These are phyloP conservation scores for Styphnolobium japonicum DNA, from an alignment of 306 rosid genomes.

Conservation along the genomic window DNA sequence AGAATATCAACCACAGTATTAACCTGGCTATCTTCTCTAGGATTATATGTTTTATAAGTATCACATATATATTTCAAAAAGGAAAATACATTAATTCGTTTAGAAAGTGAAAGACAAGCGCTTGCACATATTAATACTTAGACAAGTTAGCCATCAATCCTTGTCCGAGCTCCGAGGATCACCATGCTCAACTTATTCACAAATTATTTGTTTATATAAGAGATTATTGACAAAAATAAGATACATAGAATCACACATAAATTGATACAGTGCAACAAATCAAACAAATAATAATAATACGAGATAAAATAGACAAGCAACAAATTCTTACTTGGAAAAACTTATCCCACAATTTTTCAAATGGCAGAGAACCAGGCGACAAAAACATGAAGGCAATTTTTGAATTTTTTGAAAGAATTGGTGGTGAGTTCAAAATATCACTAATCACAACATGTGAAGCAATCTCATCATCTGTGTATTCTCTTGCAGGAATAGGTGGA, in stretches of 20 bases:
- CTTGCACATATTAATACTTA: neutral
- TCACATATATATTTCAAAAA: conserved; percentile 1
- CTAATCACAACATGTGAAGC: conserved; percentile 73
- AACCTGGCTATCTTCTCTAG: neutral
- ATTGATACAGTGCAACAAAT: neutral
- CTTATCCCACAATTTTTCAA: conserved; percentile 93
- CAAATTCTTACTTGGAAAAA: conserved; percentile 74
- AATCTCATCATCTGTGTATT: conserved; percentile 76
- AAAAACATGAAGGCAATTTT: conserved; percentile 97
- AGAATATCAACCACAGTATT: neutral
- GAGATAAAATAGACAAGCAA: conserved; percentile 5
- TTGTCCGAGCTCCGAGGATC: neutral
- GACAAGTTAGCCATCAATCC: neutral
- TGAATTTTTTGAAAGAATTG: conserved; percentile 43
- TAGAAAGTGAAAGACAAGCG: neutral
- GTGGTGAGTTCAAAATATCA: conserved; percentile 64
- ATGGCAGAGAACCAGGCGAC: conserved; percentile 81
- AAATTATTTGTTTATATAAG: neutral
- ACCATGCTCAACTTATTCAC: neutral
- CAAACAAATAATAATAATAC: neutral
- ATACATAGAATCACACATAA: neutral
- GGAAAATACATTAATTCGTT: neutral
- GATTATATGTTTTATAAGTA: neutral
- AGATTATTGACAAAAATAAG: neutral
- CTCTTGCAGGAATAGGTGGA: conserved; percentile 81